phyloP scores from a whole-genome alignment of 2,329 filamentous ascomycete species.

The Ophiostoma ulmi region DNA sequence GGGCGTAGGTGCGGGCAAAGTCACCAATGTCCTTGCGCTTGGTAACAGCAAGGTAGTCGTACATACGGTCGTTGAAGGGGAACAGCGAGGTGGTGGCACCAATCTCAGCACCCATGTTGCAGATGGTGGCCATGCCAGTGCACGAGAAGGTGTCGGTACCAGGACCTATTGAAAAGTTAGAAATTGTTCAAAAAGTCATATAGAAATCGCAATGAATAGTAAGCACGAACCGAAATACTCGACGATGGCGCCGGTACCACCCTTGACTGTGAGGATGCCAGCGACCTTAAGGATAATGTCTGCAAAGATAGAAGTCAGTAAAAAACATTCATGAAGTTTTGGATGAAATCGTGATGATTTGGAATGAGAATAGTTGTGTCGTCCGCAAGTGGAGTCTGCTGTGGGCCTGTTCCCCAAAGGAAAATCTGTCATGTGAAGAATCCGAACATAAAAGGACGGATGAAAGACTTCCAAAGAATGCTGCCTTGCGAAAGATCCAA shows the following conservation, averaged over 20 bases:
- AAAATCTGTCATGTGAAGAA: neutral
- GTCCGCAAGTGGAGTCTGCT: neutral
- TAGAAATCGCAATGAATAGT: too few species aligned
- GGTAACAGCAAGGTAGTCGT: constrained; percentile 88
- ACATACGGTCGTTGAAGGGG: constrained; percentile 97
- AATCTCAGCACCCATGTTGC: constrained; percentile 66
- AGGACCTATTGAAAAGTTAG: constrained; percentile 36
- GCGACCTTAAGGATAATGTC: constrained; percentile 97
- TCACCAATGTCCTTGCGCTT: constrained; percentile 89
- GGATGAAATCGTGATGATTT: neutral
- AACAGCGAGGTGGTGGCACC: constrained; percentile 90
- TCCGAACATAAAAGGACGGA: neutral
- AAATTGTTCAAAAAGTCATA: neutral
- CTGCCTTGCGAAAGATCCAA: neutral
- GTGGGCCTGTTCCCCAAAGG: neutral
- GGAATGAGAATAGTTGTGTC: neutral
- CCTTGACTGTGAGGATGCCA: constrained; percentile 95
- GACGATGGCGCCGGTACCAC: constrained; percentile 86
- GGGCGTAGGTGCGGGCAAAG: constrained; percentile 76
- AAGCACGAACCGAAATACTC: constrained; percentile 54
- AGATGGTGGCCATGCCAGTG: constrained; percentile 84
- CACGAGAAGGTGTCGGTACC: constrained; percentile 69
- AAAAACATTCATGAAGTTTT: neutral
- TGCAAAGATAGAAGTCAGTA: constrained; percentile 13
- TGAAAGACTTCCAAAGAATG: neutral